These are phyloP conservation scores for Mortierella sp. DNA, from an alignment of 371 early-diverging fungal genomes.

Conservation along the genomic window DNA sequence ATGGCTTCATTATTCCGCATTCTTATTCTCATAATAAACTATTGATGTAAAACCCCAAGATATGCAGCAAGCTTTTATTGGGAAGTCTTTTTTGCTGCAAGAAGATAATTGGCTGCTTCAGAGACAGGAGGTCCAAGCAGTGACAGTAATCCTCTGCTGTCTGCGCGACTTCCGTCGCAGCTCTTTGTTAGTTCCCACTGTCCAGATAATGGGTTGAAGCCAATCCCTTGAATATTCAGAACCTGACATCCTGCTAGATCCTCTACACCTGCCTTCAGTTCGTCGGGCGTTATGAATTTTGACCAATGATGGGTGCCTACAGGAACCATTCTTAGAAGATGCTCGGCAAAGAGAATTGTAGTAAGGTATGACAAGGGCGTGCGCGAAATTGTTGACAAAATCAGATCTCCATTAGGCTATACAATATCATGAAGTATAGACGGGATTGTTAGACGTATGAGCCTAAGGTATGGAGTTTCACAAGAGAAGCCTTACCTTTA, in stretches of 20 bases:
- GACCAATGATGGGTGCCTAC: constrained; percentile 89
- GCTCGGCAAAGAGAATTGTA: constrained; percentile 90
- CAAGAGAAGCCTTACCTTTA: constrained; percentile 59
- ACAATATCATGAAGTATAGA: background rate
- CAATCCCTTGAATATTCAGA: constrained; percentile 51
- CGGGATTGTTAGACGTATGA: background rate
- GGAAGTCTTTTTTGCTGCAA: constrained; percentile 40
- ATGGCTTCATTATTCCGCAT: background rate
- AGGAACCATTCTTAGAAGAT: constrained; percentile 84
- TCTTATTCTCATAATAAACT: too few relatives aligned
- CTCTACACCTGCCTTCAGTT: constrained; percentile 59
- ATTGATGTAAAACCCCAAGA: background rate
- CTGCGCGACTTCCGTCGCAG: constrained; percentile 4
- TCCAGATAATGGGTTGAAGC: constrained; percentile 54
- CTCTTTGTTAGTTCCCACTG: constrained; percentile 53
- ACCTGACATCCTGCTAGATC: constrained; percentile 40
- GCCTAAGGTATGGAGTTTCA: too few relatives aligned
- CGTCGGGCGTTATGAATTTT: constrained; percentile 85
- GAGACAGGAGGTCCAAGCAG: constrained; percentile 28
- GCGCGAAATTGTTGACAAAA: constrained; percentile 94
- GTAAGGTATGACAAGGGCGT: constrained; percentile 81
- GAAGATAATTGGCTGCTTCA: constrained; percentile 34
- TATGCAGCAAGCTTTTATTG: background rate
- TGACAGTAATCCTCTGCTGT: constrained; percentile 10
- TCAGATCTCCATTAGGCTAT: constrained; percentile 79